These are phyloP conservation scores for Serendipita sp. DNA, from an alignment of 768 basidiomycete genomes.

Conservation along the genomic window DNA sequence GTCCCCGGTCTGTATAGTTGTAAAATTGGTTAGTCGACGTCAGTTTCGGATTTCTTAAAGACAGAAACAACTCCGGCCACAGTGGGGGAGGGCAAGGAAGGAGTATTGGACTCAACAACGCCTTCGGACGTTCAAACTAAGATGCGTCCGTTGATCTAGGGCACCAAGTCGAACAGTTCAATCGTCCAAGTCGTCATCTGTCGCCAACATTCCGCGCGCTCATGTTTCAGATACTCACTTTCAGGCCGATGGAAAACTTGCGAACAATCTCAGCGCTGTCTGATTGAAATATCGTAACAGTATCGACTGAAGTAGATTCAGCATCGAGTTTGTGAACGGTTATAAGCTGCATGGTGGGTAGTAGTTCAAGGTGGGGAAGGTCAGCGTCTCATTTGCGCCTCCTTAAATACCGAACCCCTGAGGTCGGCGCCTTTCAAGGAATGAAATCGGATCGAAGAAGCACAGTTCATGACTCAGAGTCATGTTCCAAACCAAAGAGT, in stretches of 20 bases:
- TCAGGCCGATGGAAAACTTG: slow-evolving; percentile 29
- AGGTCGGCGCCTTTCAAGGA: not conserved
- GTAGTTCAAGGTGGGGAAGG: not conserved
- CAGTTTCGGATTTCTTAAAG: not conserved
- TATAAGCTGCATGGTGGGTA: not conserved
- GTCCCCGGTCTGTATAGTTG: not conserved
- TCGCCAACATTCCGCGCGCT: not conserved
- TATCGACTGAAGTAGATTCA: not conserved
- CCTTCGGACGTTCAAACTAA: not conserved
- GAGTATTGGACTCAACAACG: not conserved
- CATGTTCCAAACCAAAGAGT: not conserved
- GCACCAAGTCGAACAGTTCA: not conserved
- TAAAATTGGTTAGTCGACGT: not conserved
- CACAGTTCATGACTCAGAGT: not conserved
- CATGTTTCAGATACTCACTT: slow-evolving; percentile 22
- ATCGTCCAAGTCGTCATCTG: not conserved
- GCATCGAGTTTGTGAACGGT: slow-evolving; percentile 4
- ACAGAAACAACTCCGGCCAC: not conserved
- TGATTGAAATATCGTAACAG: slow-evolving; percentile 41
- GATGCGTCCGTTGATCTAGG: not conserved
- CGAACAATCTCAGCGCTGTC: slow-evolving; percentile 40
- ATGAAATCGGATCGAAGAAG: not conserved
- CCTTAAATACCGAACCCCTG: not conserved
- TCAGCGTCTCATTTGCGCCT: not conserved
- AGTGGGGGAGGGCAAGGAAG: no score